Conservation (phyloP, 345 rosid genomes). For the Camelina sativa region DNA sequence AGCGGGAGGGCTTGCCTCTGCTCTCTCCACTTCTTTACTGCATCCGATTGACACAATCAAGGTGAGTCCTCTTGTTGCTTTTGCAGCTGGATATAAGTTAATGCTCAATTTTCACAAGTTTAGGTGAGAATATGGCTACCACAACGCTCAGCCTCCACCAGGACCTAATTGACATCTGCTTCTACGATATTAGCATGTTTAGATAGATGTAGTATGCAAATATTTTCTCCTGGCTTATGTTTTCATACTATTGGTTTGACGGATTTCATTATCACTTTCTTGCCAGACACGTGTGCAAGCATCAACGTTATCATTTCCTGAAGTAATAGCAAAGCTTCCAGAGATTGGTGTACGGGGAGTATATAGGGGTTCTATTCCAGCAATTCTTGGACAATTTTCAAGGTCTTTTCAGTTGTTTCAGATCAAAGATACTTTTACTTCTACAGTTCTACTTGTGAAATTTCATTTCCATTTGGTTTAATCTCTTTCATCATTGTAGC, state of each 20-base stretch:
- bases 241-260: slow-evolving; percentile 30
- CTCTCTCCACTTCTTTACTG: slow-evolving; percentile 84
- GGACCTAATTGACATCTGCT: background rate
- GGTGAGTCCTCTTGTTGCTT: slow-evolving; percentile 47
- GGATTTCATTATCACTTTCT: slow-evolving; percentile 21
- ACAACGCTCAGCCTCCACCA: background rate
- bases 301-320: slow-evolving; percentile 81
- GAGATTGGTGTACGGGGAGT: slow-evolving; percentile 84
- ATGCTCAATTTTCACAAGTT: slow-evolving; percentile 13
- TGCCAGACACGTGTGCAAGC: slow-evolving; percentile 96
- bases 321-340: slow-evolving; percentile 87
- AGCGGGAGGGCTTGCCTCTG: slow-evolving; percentile 97
- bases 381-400: slow-evolving; percentile 95
- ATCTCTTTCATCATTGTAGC: slow-evolving; percentile 51
- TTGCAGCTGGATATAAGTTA: slow-evolving; percentile 13
- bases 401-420: slow-evolving; percentile 54
- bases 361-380: slow-evolving; percentile 95
- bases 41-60: slow-evolving; percentile 92
- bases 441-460: background rate
- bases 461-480: slow-evolving; percentile 22
- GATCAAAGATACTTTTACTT: slow-evolving; percentile 9
- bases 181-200: slow-evolving; percentile 19
- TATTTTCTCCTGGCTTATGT: slow-evolving; percentile 2
- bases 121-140: slow-evolving; percentile 15
- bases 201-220: slow-evolving; percentile 1